Evolutionary conservation across 2,329 filamentous ascomycete genomes (phyloP).

Genomic region (Aureobasidium vineae): DNA sequence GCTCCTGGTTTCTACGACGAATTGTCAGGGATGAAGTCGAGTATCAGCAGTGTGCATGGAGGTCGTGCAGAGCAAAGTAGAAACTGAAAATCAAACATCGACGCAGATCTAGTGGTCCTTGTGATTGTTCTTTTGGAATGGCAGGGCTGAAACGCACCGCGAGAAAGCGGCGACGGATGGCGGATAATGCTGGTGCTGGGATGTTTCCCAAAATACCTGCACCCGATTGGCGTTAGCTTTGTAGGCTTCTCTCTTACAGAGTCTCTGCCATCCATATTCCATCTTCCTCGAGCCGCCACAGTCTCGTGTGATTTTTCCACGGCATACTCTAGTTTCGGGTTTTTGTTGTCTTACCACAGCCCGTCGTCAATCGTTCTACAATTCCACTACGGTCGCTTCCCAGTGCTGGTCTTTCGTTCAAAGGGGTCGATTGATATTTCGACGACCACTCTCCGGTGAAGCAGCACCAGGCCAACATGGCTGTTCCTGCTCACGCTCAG

Average conservation of each 20-base stretch:
- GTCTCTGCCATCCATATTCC: background rate
- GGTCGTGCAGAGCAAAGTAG: background rate
- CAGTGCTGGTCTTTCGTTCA: slow-evolving; percentile 43
- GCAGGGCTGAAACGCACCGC: slow-evolving; percentile 20
- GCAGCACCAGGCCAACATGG: slow-evolving; percentile 33
- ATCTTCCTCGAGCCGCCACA: slow-evolving; percentile 10
- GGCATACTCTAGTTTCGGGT: background rate
- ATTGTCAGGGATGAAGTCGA: background rate
- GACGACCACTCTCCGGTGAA: slow-evolving; percentile 50
- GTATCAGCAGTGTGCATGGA: background rate
- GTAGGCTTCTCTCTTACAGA: background rate
- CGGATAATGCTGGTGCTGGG: background rate
- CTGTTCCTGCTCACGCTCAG: slow-evolving; percentile 64
- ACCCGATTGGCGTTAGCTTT: slow-evolving; percentile 1
- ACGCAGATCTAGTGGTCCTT: background rate
- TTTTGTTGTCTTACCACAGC: background rate
- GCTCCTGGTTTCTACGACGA: background rate
- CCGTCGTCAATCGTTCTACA: slow-evolving; percentile 5
- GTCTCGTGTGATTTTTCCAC: slow-evolving; percentile 8
- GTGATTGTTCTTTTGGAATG: background rate
- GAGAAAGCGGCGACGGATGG: background rate
- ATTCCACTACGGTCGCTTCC: background rate
- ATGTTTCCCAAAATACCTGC: slow-evolving; percentile 1
- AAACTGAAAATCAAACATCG: slow-evolving; percentile 9
- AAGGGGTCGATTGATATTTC: slow-evolving; percentile 61